Evolutionary conservation across 345 rosid genomes (phyloP), one percentile per base, ranked within the genome.

Genomic region (Salix viminalis): DNA sequence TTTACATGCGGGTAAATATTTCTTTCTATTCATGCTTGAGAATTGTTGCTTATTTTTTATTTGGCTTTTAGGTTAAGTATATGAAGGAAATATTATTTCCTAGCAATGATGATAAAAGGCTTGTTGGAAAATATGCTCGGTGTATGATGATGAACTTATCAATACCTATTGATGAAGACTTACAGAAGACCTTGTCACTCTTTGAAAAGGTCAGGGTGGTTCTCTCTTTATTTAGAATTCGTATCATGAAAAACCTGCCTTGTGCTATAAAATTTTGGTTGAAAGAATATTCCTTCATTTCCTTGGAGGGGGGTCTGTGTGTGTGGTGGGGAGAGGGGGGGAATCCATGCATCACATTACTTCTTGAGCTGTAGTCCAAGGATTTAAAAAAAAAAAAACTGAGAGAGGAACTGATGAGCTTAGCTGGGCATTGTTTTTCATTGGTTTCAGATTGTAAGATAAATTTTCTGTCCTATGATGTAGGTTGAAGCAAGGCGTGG

Each of bases 401-500:
- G 6, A 5, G 37, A 34, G 50, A 46, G 50, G 50, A 46, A 46
- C 18, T 46, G 16, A 13, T 13, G 50, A 46, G 5, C 50, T 12
- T 46, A 14, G 50, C 50, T 46, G 50, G 50, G 50, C 50, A 46
- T 14, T 46, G 16, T 46, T 12, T 46, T 46, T 46, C 4, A 46
- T 14, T 46, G 50, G 50, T 58, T 46, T 60, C 30, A 19, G 60
- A 56, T 69, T 69, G n/a, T 80, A 70, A 78, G 69, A 74, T 26
- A 71, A 80, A 62, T 41, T 73, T 44, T 7, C 54, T 6, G 26
- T 61, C 28, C 30, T 81, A n/a, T 77, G 76, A 24, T 80, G 48
- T 79, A 95, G 99, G 89, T 95, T 75, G 92, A 89, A 86, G 99
- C 97, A 72, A 89, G 96, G 83, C 94, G 95, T 67, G 99, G 99